Conservation (phyloP, 129 eudicot genomes). For the Solidago caesia region DNA sequence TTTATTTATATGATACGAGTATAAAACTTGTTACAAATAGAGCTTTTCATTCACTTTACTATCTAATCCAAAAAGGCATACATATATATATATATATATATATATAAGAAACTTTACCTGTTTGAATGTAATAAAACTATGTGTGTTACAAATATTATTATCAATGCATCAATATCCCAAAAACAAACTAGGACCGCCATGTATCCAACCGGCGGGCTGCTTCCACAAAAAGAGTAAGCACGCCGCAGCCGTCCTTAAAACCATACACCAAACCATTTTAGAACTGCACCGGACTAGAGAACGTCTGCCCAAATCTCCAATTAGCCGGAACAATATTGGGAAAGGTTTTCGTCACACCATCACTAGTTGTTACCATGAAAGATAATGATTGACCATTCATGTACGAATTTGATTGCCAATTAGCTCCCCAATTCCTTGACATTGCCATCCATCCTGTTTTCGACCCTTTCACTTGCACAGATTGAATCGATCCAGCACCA, state of each 20-base stretch:
- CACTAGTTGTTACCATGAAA: conserved; percentile 71
- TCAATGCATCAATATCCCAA: conserved; percentile 4
- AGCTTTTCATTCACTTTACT: no score
- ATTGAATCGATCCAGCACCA: conserved; percentile 66
- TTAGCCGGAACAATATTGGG: conserved; percentile 47
- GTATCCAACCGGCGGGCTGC: conserved; percentile 65
- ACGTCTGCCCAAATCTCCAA: conserved; percentile 81
- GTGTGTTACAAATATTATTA: conserved; percentile 18
- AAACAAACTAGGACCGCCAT: background rate
- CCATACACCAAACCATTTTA: conserved; percentile 26
- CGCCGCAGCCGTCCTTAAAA: conserved; percentile 54
- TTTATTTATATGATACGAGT: no score
- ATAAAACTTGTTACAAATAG: no score
- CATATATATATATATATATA: no score
- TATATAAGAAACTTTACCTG: background rate
- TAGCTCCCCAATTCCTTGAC: conserved; percentile 92
- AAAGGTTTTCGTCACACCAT: conserved; percentile 57
- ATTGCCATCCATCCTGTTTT: conserved; percentile 59
- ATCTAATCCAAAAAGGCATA: no score
- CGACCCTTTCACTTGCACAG: conserved; percentile 70
- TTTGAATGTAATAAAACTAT: conserved; percentile 1
- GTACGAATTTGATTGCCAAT: conserved; percentile 72
- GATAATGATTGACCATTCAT: conserved; percentile 74
- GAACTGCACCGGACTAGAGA: conserved; percentile 55
- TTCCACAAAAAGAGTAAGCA: conserved; percentile 57